Conservation (phyloP, 148 eudicot genomes). For the Silene latifolia region DNA sequence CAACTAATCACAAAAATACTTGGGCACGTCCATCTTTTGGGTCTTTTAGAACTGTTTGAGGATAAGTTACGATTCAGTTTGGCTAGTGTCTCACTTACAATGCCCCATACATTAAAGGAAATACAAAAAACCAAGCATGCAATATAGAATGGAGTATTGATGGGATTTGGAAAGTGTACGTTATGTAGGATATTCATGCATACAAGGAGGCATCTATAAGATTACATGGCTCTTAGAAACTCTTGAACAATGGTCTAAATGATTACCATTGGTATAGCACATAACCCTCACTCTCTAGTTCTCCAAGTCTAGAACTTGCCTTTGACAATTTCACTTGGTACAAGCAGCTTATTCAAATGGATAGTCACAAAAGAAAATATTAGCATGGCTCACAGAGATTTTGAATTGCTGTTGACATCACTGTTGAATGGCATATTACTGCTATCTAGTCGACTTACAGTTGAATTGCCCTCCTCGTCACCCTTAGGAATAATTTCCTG, state of each 20-base stretch:
- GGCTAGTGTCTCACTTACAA: no score
- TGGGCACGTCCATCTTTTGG: no score
- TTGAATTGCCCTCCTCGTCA: conserved; percentile 12
- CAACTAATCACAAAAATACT: no score
- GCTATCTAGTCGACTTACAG: conserved; percentile 9
- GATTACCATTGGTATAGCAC: not conserved
- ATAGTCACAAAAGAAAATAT: not conserved
- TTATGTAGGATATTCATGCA: no score
- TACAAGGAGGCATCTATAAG: no score
- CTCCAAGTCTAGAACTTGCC: not conserved
- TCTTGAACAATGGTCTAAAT: not conserved
- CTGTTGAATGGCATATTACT: not conserved
- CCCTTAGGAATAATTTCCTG: conserved; percentile 20
- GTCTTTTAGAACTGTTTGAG: no score
- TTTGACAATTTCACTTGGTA: not conserved
- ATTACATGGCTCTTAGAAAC: not conserved
- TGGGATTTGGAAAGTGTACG: no score
- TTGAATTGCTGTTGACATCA: conserved; percentile 3
- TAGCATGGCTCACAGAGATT: conserved; percentile 20
- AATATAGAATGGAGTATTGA: no score
- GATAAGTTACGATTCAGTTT: no score
- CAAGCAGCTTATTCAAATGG: not conserved
- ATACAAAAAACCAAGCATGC: no score
- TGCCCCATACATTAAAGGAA: no score
- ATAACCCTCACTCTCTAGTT: not conserved